These are phyloP conservation scores for Globisporangium iwayamae DNA, from an alignment of 352 stramenopile species.

Conservation along the genomic window DNA sequence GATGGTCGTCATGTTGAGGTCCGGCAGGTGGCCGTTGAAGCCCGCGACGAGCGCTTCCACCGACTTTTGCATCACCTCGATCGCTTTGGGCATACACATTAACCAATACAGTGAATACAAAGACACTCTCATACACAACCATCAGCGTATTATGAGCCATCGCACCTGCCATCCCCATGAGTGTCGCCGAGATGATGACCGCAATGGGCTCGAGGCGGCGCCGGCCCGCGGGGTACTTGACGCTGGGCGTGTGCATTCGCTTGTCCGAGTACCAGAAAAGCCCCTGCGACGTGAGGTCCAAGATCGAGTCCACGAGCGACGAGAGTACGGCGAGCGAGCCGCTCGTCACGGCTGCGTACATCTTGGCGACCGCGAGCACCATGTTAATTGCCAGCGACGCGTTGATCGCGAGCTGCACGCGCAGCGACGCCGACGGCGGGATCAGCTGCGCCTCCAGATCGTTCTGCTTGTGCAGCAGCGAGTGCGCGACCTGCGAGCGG, in stretches of 20 bases:
- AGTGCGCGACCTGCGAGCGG: conserved; percentile 72
- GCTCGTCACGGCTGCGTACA: conserved; percentile 77
- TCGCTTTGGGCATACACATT: conserved; percentile 33
- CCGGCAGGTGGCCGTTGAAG: conserved; percentile 51
- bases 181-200: conserved; percentile 94
- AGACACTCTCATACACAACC: neutral
- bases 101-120: neutral
- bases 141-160: neutral
- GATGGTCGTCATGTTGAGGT: conserved; percentile 64
- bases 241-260: conserved; percentile 81
- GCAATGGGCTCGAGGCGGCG: conserved; percentile 92
- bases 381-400: conserved; percentile 70
- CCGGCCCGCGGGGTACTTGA: conserved; percentile 93
- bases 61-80: conserved; percentile 94
- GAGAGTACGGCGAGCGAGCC: conserved; percentile 92
- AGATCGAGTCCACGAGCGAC: conserved; percentile 91
- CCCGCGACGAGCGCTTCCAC: conserved; percentile 78
- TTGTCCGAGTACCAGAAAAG: conserved; percentile 95
- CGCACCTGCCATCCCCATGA: conserved; percentile 94
- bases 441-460: conserved; percentile 47
- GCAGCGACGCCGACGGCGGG: conserved; percentile 32
- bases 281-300: conserved; percentile 92
- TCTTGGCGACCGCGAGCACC: conserved; percentile 66
- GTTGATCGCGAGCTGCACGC: conserved; percentile 71
- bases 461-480: conserved; percentile 58